Evolutionary conservation across 2,329 filamentous ascomycete species (phyloP).

Genomic region (Penicillium psychrosexuale): DNA sequence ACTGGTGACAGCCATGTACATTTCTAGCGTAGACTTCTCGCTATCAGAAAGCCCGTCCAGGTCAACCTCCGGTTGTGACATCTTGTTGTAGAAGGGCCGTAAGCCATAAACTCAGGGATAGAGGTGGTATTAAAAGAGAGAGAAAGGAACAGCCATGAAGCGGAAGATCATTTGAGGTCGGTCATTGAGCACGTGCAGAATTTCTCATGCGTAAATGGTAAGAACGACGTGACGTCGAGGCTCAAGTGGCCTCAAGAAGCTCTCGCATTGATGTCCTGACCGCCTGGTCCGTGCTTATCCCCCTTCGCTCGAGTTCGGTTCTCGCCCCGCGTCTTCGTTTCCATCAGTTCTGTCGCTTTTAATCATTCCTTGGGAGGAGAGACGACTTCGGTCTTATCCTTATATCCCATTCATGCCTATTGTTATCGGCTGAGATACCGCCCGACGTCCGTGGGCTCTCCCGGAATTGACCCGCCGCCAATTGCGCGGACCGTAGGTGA

Average conservation of each 20-base stretch:
- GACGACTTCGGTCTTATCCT: constrained; percentile 15
- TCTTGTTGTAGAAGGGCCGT: constrained; percentile 26
- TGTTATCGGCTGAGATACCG: constrained; percentile 9
- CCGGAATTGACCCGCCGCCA: constrained; percentile 20
- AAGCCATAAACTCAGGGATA: constrained; percentile 21
- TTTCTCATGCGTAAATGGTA: not conserved
- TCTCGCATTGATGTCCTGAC: constrained; percentile 19
- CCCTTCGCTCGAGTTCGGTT: constrained; percentile 23
- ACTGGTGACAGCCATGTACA: constrained; percentile 83
- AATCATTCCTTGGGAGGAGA: constrained; percentile 17
- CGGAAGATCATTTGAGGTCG: not conserved
- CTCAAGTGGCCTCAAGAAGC: constrained; percentile 10
- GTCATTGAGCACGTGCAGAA: constrained; percentile 2
- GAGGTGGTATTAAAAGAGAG: not conserved
- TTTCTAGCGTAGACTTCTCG: constrained; percentile 81
- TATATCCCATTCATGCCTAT: constrained; percentile 10
- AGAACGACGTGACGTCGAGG: constrained; percentile 1
- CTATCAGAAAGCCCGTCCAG: constrained; percentile 67
- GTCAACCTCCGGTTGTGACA: constrained; percentile 50
- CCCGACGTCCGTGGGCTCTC: constrained; percentile 8
- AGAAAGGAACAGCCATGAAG: not conserved
- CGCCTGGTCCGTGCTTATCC: constrained; percentile 27
- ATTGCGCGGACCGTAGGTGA: constrained; percentile 18
- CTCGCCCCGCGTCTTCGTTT: constrained; percentile 24
- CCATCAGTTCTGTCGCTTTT: constrained; percentile 19